Percentiles rank a stretch among this genome's conserved stretches.
These are phyloP conservation scores for Pseudocercospora macadamiae DNA, from an alignment of 2,329 filamentous ascomycete species.

Conservation along the genomic window DNA sequence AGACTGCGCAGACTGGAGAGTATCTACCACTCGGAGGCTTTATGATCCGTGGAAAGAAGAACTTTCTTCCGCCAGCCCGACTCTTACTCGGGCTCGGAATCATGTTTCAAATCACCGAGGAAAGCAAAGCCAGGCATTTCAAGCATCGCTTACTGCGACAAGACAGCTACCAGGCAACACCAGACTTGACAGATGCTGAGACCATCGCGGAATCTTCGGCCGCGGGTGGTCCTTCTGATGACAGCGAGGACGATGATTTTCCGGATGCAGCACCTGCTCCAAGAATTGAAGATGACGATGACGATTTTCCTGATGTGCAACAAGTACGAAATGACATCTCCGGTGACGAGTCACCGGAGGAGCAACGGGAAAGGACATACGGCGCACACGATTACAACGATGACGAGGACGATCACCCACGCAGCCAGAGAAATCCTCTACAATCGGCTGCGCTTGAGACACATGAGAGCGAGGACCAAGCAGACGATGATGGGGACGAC, in stretches of 20 bases:
- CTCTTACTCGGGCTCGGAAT: constrained; percentile 85
- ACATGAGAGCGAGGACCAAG: constrained; percentile 29
- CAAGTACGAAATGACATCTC: constrained; percentile 20
- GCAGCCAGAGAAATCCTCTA: constrained; percentile 41
- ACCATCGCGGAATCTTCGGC: constrained; percentile 34
- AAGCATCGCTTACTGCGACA: constrained; percentile 66
- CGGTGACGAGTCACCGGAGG: constrained; percentile 32
- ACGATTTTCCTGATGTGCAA: constrained; percentile 47
- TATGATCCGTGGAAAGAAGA: constrained; percentile 82
- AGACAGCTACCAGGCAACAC: constrained; percentile 23
- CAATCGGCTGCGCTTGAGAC: constrained; percentile 33
- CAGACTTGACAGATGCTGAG: constrained; percentile 38
- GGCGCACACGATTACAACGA: constrained; percentile 32
- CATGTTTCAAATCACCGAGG: constrained; percentile 85
- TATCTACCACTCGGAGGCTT: constrained; percentile 79
- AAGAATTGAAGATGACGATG: constrained; percentile 34
- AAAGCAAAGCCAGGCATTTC: constrained; percentile 78
- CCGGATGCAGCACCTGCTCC: constrained; percentile 29
- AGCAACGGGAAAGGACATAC: constrained; percentile 22
- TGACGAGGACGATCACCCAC: constrained; percentile 28
- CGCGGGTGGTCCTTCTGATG: constrained; percentile 14
- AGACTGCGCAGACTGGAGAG: constrained; percentile 77
- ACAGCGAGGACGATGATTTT: constrained; percentile 41
- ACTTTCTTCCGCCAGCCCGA: constrained; percentile 84
- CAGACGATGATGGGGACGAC: constrained; percentile 36